Percentiles rank a stretch among this genome's conserved stretches.
phyloP scores from a whole-genome alignment of 306 rosid species.

The Dryas alaskensis region DNA sequence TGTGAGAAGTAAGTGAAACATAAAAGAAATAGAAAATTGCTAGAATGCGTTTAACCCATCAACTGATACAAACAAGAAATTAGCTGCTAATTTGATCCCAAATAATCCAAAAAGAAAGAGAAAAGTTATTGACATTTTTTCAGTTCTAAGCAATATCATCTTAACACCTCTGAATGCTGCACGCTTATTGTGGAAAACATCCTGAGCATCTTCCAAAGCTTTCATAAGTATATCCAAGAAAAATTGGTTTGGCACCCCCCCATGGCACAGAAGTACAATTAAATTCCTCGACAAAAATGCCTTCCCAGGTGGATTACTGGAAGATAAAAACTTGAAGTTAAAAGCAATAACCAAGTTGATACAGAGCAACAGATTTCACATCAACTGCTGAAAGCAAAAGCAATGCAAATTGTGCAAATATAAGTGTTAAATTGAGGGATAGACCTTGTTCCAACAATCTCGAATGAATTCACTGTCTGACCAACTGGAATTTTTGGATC shows the following conservation, averaged over 20 bases:
- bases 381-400: neutral
- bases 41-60: neutral
- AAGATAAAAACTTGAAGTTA: constrained; percentile 30
- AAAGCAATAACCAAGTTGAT: neutral
- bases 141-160: constrained; percentile 6
- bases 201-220: constrained; percentile 43
- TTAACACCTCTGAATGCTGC: constrained; percentile 58
- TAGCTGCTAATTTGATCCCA: neutral
- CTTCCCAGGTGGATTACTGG: constrained; percentile 58
- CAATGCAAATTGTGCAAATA: neutral
- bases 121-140: neutral
- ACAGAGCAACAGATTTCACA: neutral
- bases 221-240: constrained; percentile 47
- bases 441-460: constrained; percentile 77
- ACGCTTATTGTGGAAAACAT: constrained; percentile 47
- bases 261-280: constrained; percentile 67
- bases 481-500: constrained; percentile 30
- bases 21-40: neutral
- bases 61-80: neutral
- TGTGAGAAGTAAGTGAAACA: neutral
- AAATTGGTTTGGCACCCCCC: constrained; percentile 73
- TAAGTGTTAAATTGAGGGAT: constrained; percentile 3
- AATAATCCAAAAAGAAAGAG: neutral
- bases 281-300: constrained; percentile 49
- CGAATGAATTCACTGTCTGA: constrained; percentile 53